Evolutionary conservation across 495 filamentous ascomycete genomes (phyloP).

Genomic region (Astrocystis sublimbata): DNA sequence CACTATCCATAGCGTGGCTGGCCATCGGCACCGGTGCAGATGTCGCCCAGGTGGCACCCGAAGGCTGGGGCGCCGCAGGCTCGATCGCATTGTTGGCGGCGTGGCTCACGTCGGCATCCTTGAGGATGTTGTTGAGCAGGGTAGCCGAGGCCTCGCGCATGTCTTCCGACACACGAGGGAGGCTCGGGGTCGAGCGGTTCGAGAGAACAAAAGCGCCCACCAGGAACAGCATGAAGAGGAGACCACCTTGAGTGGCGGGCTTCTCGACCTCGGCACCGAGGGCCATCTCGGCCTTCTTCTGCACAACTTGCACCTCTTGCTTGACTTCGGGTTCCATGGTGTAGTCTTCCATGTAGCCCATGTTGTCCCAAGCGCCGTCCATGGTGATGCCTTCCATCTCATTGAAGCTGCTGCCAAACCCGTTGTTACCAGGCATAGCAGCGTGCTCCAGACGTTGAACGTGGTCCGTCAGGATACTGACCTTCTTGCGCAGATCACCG

Average conservation of each 20-base stretch:
- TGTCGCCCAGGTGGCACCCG: constrained; percentile 52
- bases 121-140: constrained; percentile 84
- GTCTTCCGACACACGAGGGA: constrained; percentile 89
- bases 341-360: constrained; percentile 70
- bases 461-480: constrained; percentile 82
- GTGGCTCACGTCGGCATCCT: constrained; percentile 67
- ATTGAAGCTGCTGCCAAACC: constrained; percentile 66
- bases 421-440: constrained; percentile 57
- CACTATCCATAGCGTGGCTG: constrained; percentile 52
- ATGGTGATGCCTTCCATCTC: constrained; percentile 84
- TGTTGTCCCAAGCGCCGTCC: constrained; percentile 77
- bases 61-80: constrained; percentile 51
- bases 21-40: constrained; percentile 51
- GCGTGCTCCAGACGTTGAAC: constrained; percentile 76
- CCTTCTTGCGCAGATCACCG: constrained; percentile 92
- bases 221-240: constrained; percentile 84
- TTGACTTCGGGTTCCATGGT: constrained; percentile 54
- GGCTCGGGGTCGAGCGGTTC: constrained; percentile 64
- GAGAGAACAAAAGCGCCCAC: constrained; percentile 96
- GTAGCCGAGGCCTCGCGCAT: constrained; percentile 89
- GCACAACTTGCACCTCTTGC: constrained; percentile 58
- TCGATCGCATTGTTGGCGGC: constrained; percentile 44
- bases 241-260: constrained; percentile 61
- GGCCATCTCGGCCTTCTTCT: constrained; percentile 57
- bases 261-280: constrained; percentile 60